phyloP scores from a whole-genome alignment of 176 grass and related monocot genomes.

The Oryza longistaminata region DNA sequence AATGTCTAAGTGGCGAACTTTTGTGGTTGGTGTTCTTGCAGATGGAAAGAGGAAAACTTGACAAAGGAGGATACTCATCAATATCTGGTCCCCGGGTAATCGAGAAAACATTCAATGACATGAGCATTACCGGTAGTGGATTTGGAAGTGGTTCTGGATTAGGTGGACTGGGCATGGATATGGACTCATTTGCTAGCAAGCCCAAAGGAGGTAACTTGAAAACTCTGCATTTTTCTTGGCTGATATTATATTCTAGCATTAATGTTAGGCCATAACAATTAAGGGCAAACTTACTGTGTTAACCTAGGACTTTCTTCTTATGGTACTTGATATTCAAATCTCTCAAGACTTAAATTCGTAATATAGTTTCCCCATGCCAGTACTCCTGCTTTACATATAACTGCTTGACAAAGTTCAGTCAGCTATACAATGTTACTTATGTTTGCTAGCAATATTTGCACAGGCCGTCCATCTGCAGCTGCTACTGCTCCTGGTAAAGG shows the following conservation, averaged over 20 bases:
- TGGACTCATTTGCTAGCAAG: conserved; percentile 66
- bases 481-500: conserved; percentile 74
- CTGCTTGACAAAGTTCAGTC: neutral
- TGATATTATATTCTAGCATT: neutral
- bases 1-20: conserved; percentile 15
- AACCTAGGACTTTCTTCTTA: neutral
- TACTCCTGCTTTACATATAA: neutral
- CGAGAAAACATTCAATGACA: conserved; percentile 65
- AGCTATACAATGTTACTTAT: neutral
- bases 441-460: neutral
- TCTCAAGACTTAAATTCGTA: neutral
- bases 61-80: conserved; percentile 79
- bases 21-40: conserved; percentile 30
- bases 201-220: conserved; percentile 51
- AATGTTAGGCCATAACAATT: too few species aligned
- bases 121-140: conserved; percentile 67
- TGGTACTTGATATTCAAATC: conserved; percentile 1
- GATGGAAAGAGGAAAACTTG: conserved; percentile 78
- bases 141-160: conserved; percentile 73
- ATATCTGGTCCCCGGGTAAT: conserved; percentile 69
- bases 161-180: conserved; percentile 57
- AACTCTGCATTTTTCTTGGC: neutral
- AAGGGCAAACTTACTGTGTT: neutral
- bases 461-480: conserved; percentile 55
- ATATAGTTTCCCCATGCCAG: neutral